Conservation (phyloP, 2,329 filamentous ascomycete genomes). For the Microdochium nivale region DNA sequence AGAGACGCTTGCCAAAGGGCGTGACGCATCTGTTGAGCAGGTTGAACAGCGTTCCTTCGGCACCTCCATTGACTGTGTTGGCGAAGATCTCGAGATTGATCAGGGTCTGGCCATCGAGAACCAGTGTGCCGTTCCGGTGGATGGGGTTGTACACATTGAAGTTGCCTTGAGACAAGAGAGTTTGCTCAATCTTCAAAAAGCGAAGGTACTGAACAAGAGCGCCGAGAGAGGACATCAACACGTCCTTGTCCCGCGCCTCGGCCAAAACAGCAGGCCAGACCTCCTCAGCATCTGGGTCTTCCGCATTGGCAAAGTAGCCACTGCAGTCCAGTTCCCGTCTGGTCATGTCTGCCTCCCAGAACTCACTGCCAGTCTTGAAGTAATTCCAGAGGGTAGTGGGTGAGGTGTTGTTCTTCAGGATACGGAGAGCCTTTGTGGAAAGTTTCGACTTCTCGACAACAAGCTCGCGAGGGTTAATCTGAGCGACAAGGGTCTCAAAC, state of each 20-base stretch:
- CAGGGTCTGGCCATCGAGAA: constrained; percentile 90
- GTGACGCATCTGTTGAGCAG: constrained; percentile 92
- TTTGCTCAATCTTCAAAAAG: constrained; percentile 79
- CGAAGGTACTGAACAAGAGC: constrained; percentile 82
- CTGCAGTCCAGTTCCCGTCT: constrained; percentile 71
- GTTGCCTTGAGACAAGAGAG: constrained; percentile 80
- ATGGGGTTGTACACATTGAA: constrained; percentile 92
- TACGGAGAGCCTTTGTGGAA: constrained; percentile 82
- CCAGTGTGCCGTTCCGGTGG: constrained; percentile 76
- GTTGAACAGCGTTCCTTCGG: constrained; percentile 79
- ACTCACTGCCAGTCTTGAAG: constrained; percentile 78
- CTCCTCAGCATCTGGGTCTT: constrained; percentile 43
- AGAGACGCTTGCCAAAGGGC: constrained; percentile 91
- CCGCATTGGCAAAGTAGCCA: constrained; percentile 64
- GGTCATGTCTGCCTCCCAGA: constrained; percentile 80
- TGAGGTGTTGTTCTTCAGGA: constrained; percentile 90
- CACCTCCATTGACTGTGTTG: constrained; percentile 80
- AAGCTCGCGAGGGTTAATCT: constrained; percentile 81
- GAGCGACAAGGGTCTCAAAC: constrained; percentile 93
- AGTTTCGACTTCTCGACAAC: constrained; percentile 80
- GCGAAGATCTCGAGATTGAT: constrained; percentile 97
- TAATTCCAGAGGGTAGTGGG: constrained; percentile 95
- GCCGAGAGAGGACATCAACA: constrained; percentile 85
- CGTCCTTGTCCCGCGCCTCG: constrained; percentile 66
- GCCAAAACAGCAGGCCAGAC: constrained; percentile 69